Evolutionary conservation across 1,284 basidiomycete genomes (phyloP).

Genomic region (Golubevia pallescens): DNA sequence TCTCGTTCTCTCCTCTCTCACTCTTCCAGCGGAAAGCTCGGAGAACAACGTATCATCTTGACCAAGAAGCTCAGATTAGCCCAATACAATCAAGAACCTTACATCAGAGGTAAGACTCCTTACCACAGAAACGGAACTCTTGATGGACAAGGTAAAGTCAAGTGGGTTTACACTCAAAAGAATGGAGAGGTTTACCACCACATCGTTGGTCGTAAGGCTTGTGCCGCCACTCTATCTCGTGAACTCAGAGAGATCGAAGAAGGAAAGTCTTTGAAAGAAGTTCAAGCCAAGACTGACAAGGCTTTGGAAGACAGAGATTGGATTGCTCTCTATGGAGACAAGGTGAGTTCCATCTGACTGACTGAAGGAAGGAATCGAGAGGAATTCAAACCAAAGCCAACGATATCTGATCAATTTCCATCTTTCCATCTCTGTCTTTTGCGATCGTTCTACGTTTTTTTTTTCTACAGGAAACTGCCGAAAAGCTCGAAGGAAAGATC

Average conservation of each 20-base stretch:
- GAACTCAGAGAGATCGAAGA: conserved; percentile 47
- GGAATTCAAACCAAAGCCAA: too few species aligned
- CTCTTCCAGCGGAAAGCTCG: conserved; percentile 13
- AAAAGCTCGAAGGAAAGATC: conserved; percentile 7
- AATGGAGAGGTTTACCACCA: conserved; percentile 44
- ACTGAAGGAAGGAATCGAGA: too few species aligned
- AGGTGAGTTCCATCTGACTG: conserved; percentile 5
- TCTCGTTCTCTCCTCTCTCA: neutral
- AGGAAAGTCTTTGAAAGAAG: conserved; percentile 12
- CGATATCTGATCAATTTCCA: neutral
- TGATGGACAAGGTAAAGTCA: conserved; percentile 44
- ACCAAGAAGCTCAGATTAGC: conserved; percentile 48
- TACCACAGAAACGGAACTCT: conserved; percentile 49
- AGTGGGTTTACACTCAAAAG: conserved; percentile 57
- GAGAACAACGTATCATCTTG: conserved; percentile 34
- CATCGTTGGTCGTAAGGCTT: conserved; percentile 12
- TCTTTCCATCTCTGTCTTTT: neutral
- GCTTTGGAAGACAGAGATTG: conserved; percentile 18
- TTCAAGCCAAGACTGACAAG: conserved; percentile 12
- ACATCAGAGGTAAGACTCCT: conserved; percentile 39
- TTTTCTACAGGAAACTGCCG: neutral
- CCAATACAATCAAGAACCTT: conserved; percentile 47
- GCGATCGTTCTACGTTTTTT: neutral
- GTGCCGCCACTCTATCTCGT: conserved; percentile 37
- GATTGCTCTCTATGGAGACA: conserved; percentile 20